These are phyloP conservation scores for Myriosclerotinia scirpicola DNA, from an alignment of 2,329 filamentous ascomycete genomes.

Conservation along the genomic window DNA sequence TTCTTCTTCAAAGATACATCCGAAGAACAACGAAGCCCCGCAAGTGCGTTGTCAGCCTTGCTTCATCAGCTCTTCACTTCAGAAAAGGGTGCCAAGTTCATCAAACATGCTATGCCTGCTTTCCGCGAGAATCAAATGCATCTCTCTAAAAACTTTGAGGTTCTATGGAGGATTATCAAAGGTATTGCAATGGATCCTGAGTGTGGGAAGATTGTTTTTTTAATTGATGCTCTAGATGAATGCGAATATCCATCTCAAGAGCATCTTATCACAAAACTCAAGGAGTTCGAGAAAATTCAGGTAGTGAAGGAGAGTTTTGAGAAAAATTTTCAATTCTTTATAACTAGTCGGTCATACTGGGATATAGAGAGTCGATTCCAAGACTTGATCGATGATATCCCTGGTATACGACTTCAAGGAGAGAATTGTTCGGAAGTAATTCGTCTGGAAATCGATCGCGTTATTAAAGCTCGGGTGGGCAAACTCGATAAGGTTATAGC, in stretches of 20 bases:
- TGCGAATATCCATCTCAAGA: conserved; percentile 2
- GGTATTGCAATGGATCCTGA: conserved; percentile 14
- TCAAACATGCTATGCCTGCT: conserved; percentile 16
- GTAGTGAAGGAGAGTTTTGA: not conserved
- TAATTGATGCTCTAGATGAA: conserved; percentile 25
- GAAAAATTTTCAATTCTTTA: conserved; percentile 17
- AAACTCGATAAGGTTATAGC: conserved; percentile 1
- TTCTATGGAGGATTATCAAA: conserved; percentile 16
- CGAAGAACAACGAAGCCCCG: conserved; percentile 9
- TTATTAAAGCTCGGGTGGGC: conserved; percentile 20
- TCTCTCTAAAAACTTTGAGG: conserved; percentile 5
- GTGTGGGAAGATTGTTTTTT: conserved; percentile 13
- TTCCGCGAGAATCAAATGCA: not conserved
- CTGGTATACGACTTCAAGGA: conserved; percentile 18
- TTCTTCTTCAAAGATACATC: conserved; percentile 23
- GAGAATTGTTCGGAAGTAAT: conserved; percentile 17
- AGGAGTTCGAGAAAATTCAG: conserved; percentile 5
- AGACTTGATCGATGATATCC: not conserved
- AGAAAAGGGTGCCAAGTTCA: conserved; percentile 7
- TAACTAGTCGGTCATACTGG: conserved; percentile 23
- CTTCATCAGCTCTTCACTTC: conserved; percentile 21
- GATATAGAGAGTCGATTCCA: conserved; percentile 17
- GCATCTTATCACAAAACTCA: conserved; percentile 14
- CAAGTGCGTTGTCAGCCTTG: conserved; percentile 16
- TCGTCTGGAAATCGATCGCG: conserved; percentile 22